Percentiles rank a stretch among this genome's conserved stretches.
Conservation (phyloP, 192 early-diverging fungal genomes). For the Thoreauomyces humboldtii region DNA sequence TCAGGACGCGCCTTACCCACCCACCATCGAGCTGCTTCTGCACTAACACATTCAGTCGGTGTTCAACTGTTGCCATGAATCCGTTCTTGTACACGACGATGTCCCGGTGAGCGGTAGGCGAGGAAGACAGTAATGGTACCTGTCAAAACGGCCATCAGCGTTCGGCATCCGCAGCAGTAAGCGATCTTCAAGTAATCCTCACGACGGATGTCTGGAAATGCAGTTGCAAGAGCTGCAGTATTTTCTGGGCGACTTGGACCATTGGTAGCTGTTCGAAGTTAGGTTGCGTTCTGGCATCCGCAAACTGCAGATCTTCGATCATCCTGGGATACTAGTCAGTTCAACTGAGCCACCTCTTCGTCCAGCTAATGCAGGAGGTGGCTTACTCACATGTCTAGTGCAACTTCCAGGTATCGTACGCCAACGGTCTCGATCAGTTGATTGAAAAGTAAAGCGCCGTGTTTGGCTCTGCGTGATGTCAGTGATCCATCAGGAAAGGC, state of each 20-base stretch:
- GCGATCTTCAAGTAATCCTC: background rate
- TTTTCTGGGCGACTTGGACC: conserved; percentile 64
- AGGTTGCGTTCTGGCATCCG: conserved; percentile 63
- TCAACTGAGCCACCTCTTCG: background rate
- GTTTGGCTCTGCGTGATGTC: conserved; percentile 49
- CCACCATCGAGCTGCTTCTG: conserved; percentile 70
- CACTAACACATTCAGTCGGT: conserved; percentile 73
- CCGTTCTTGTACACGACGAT: conserved; percentile 84
- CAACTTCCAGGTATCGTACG: conserved; percentile 75
- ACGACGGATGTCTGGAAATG: conserved; percentile 68
- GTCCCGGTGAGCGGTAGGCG: conserved; percentile 81
- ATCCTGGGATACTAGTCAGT: conserved; percentile 41
- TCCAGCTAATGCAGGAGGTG: too few relatives aligned
- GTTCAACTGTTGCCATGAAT: conserved; percentile 79
- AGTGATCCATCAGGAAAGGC: background rate
- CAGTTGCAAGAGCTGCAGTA: conserved; percentile 72
- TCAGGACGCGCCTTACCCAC: background rate
- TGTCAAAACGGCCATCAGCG: too few relatives aligned
- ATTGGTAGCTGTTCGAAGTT: conserved; percentile 61
- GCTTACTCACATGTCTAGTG: conserved; percentile 68
- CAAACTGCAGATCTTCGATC: conserved; percentile 53
- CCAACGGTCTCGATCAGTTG: conserved; percentile 78
- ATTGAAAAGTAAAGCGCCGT: conserved; percentile 66
- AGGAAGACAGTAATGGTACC: conserved; percentile 62
- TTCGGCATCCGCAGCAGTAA: too few relatives aligned